Evolutionary conservation across 345 rosid species (phyloP), one percentile per base, ranked within the genome.

Genomic region (Syzygium jambos): DNA sequence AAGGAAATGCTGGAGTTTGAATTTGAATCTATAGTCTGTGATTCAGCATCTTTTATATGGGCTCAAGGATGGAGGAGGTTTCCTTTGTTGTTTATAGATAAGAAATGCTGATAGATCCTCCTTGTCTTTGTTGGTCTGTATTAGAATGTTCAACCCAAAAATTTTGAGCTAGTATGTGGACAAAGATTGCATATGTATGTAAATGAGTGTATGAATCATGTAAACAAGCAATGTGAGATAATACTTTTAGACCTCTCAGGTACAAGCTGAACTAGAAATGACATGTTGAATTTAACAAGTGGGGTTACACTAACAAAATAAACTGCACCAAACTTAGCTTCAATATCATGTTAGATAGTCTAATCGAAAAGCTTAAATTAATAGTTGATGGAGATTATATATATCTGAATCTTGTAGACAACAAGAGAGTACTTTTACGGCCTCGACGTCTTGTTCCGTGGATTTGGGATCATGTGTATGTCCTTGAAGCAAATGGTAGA

Each of bases 321-420:
- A 73, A 34, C 0, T 34, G 2, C 1, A 9, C 2, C 0, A 19
- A 34, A 73, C 7, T 17, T 17, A 68, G 1, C 1, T 59, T 59
- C 4, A 5, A 52, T 52, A 52, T 52, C 53, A 52, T 52, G 9
- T 56, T 56, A 1, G 61, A 9, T 8, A 56, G 2, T 15, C 4
- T 29, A 29, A 65, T 65, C 1, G 2, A 29, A 65, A 65, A 1
- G 9, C 16, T 65, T 68, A 68, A 17, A 16, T 30, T 68, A 30
- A 2, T 1, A 16, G 11, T 7, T 34, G 30, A 4, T 15, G 41
- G 11, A 65, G 16, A 65, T n/a, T 65, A 30, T 15, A n/a, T 29
- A 16, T 30, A 17, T 21, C 9, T 30, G 2, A 68, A 68, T 68
- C 5, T 30, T 9, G 23, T 68, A 1, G 23, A 34, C 12, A 34